phyloP scores from a whole-genome alignment of 2,329 filamentous ascomycete species.

The Thelonectria rubi region DNA sequence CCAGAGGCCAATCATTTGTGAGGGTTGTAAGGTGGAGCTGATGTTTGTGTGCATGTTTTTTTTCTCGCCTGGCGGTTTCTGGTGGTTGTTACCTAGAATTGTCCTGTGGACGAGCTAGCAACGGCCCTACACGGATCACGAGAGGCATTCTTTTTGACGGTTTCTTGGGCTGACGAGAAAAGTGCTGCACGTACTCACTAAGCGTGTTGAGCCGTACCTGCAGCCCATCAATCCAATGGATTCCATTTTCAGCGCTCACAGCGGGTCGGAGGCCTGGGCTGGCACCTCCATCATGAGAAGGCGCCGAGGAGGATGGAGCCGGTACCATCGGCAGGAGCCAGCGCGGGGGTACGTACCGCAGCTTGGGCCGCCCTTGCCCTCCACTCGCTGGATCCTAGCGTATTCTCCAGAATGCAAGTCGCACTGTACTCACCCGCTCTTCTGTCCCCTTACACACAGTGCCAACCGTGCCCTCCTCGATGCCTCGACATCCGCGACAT shows the following conservation, averaged over 20 bases:
- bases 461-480: not conserved
- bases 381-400: not conserved
- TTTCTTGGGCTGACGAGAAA: not conserved
- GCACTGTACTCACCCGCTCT: constrained; percentile 14
- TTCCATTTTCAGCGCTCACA: constrained; percentile 21
- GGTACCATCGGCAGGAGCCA: constrained; percentile 12
- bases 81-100: not conserved
- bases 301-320: not conserved
- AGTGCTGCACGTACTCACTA: too few species aligned
- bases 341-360: constrained; percentile 20
- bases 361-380: not conserved
- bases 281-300: constrained; percentile 5
- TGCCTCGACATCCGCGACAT: not conserved
- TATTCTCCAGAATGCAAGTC: not conserved
- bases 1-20: constrained; percentile 10
- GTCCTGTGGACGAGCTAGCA: not conserved
- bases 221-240: too few species aligned
- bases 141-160: not conserved
- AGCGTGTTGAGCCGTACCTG: too few species aligned
- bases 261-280: constrained; percentile 3
- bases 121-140: not conserved
- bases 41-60: constrained; percentile 1
- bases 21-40: not conserved
- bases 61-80: not conserved
- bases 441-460: too few species aligned